phyloP scores from a whole-genome alignment of 106 monocot genomes.

The Chionographis japonica region DNA sequence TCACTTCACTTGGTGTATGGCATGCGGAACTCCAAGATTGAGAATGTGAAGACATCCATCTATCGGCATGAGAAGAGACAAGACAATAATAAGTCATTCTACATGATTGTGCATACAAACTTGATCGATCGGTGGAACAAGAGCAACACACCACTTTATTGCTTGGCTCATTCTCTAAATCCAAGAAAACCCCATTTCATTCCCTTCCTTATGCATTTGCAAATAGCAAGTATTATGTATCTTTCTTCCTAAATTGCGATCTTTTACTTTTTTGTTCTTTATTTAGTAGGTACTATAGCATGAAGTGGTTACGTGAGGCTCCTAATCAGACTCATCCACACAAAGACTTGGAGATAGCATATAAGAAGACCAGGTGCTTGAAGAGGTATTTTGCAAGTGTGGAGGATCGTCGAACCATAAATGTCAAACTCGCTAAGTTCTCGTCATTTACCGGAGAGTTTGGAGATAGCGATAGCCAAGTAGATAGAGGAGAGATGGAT shows the following conservation, averaged over 20 bases:
- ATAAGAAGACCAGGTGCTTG: background rate
- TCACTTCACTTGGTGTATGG: background rate
- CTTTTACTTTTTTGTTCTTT: background rate
- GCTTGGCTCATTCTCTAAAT: conserved; percentile 6
- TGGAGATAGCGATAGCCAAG: background rate
- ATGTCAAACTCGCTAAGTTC: background rate
- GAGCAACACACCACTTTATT: conserved; percentile 7
- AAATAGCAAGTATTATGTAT: no score
- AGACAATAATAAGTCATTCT: background rate
- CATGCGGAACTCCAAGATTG: background rate
- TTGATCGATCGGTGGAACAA: conserved; percentile 7
- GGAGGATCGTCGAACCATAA: background rate
- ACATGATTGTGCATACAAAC: background rate
- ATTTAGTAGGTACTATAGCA: background rate
- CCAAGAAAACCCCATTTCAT: background rate
- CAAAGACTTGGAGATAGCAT: background rate
- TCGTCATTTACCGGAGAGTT: background rate
- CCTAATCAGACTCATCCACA: background rate
- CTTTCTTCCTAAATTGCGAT: no score
- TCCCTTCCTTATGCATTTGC: no score
- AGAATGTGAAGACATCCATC: background rate
- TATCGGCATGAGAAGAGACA: background rate
- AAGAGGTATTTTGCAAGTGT: background rate
- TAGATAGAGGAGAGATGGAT: background rate
- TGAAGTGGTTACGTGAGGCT: background rate